phyloP scores from a whole-genome alignment of 768 basidiomycete genomes.

The Amanita pallidorosea region DNA sequence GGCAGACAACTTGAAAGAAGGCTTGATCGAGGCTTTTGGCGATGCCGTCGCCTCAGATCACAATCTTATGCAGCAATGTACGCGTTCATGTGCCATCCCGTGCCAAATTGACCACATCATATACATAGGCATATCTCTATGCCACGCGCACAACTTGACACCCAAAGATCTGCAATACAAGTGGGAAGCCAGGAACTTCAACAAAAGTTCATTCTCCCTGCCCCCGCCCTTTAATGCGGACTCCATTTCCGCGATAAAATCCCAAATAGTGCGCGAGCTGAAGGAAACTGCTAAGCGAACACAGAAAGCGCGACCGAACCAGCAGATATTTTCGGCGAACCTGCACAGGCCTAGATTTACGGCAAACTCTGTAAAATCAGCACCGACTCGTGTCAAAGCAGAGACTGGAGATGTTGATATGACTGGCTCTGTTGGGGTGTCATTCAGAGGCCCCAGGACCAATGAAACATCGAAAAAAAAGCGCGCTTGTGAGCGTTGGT shows the following conservation, averaged over 20 bases:
- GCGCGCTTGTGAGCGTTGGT: slow-evolving; percentile 43
- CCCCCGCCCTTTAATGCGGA: slow-evolving; percentile 35
- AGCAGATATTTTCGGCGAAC: slow-evolving; percentile 14
- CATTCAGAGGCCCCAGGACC: slow-evolving; percentile 28
- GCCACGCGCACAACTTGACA: slow-evolving; percentile 46
- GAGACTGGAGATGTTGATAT: background rate
- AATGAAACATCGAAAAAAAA: slow-evolving; percentile 27
- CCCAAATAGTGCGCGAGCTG: slow-evolving; percentile 35
- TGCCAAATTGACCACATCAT: background rate
- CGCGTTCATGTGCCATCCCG: slow-evolving; percentile 1
- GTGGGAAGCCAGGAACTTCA: slow-evolving; percentile 50
- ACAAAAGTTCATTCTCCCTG: slow-evolving; percentile 19
- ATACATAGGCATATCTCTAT: slow-evolving; percentile 56
- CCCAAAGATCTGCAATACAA: slow-evolving; percentile 52
- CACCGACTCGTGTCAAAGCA: background rate
- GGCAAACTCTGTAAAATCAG: slow-evolving; percentile 7
- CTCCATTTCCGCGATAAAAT: slow-evolving; percentile 34
- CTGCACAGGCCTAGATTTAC: slow-evolving; percentile 27
- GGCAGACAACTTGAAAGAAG: slow-evolving; percentile 9
- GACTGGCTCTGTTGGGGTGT: slow-evolving; percentile 13
- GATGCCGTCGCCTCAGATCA: slow-evolving; percentile 24
- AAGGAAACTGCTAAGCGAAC: slow-evolving; percentile 22
- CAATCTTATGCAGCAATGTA: slow-evolving; percentile 43
- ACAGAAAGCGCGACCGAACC: slow-evolving; percentile 17
- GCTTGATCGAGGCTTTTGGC: slow-evolving; percentile 18